Evolutionary conservation across 371 early-diverging fungal species (phyloP), one percentile per base, ranked within the genome.

Genomic region (Chytridiales sp.): DNA sequence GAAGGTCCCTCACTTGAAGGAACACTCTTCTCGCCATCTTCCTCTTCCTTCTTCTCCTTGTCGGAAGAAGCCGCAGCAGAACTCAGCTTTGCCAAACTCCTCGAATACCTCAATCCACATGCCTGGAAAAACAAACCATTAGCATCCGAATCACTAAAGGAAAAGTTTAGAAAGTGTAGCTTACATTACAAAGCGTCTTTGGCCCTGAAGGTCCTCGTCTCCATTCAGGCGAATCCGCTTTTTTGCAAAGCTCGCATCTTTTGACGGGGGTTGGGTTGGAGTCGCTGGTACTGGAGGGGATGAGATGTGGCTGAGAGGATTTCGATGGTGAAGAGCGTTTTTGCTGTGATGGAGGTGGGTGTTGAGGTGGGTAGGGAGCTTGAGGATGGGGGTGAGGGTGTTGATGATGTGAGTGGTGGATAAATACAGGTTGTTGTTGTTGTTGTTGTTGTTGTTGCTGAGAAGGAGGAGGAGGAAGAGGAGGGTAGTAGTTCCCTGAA

Each of bases 161-260:
- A 52, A 29, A 21, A 40, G n/a, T 19, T 6, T 26, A 21, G 53
- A n/a, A 11, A n/a, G 38, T 17, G 19, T 15, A 5, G 13, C 22
- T 38, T 32, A 5, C 31, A 32, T 26, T 27, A 3, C 34, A 9
- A 27, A 26, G 19, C 24, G 38, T 40, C 35, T 19, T 35, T 22
- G 9, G 2, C 46, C 48, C 35, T 19, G 29, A 9, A 41, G 44
- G 15, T 48, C 58, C n/a, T 35, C 47, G 1, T 36, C 48, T 26
- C 48, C 48, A 5, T 26, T 58, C 24, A 44, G 38, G 36, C 48
- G 48, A 26, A 58, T 58, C 19, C 58, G 58, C 13, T 32, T 30
- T 15, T 58, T 47, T 47, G 27, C 48, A 35, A 15, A 15, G 6
- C 19, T 58, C 48, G n/a, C 48, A 5, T 47, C 47, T n/a, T 17